These are phyloP conservation scores for Oryza brachyantha DNA, from an alignment of 176 grass and related monocot genomes.

Conservation along the genomic window DNA sequence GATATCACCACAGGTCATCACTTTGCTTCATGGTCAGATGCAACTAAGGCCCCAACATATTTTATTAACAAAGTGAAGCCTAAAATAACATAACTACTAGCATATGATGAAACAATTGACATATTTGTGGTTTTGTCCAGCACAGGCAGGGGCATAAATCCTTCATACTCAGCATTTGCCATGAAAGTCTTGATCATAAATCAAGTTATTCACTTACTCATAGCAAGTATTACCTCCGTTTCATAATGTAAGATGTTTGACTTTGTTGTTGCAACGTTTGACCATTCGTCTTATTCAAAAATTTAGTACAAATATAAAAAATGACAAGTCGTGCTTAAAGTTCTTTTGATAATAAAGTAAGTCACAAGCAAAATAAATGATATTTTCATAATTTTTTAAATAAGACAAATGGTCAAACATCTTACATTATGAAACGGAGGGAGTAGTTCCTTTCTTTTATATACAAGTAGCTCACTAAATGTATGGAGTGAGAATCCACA, in stretches of 20 bases:
- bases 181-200: neutral
- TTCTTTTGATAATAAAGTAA: too few species aligned
- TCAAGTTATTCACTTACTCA: neutral
- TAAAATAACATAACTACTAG: neutral
- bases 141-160: neutral
- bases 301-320: too few species aligned
- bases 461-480: neutral
- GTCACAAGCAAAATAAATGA: too few species aligned
- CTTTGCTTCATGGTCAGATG: neutral
- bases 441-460: too few species aligned
- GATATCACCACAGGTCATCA: conserved; percentile 8
- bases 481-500: neutral
- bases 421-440: too few species aligned
- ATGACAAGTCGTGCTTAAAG: too few species aligned
- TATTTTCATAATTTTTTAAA: too few species aligned
- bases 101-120: neutral
- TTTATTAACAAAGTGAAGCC: neutral
- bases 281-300: too few species aligned
- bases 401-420: too few species aligned
- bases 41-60: neutral
- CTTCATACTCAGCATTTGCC: neutral
- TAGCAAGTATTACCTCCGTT: too few species aligned
- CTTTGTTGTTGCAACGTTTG: too few species aligned
- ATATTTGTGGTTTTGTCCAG: neutral
- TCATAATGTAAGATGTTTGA: too few species aligned